Base-by-base conservation (phyloP, 768 basidiomycete genomes). In the Lactarius quietus region DNA sequence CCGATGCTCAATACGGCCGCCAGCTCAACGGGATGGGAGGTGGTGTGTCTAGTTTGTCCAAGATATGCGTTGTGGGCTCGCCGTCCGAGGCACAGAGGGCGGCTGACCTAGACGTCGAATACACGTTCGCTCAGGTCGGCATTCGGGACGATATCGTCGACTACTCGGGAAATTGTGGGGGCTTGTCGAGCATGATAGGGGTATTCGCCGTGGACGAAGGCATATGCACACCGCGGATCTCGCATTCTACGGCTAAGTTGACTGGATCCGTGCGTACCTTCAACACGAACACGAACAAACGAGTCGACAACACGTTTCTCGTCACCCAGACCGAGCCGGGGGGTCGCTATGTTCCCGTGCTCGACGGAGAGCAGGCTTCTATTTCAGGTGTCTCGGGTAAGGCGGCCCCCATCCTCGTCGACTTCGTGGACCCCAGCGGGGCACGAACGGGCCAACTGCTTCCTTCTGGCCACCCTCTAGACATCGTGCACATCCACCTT, bases 121-220 rank as follows among this genome's bases (percentile, higher is more conserved):
- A 90, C 73, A 89, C 88, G 0, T 92, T 92, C 70, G 85, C 74
- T 17, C 81, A 81, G 69, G 77, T 81, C 43, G 78, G 78, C 33
- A 84, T 89, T 28, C 79, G 81, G 15, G 87, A 90, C 72, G 71
- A 74, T 58, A 76, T n/a, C n/a, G n/a, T n/a, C n/a, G n/a, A n/a
- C n/a, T n/a, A n/a, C n/a, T n/a, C n/a, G n/a, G n/a, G n/a, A 9
- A 91, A 90, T 72, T 92, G 89, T 68, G 89, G 88, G 5, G 91
- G 91, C 74, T 77, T 90, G 43, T 84, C 87, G 0, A 84, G 82
- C 70, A 85, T 90, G 81, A 79, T 90, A 39, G 89, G 90, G 26
- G 84, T 85, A 4, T 92, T 85, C 72, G 89, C 89, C 0, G 73
- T 87, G 12, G 89, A 91, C 72, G 83, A 86, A 69, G 85, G 82